Conservation (phyloP, 2,329 filamentous ascomycete genomes). For the Sporothrix inflata region DNA sequence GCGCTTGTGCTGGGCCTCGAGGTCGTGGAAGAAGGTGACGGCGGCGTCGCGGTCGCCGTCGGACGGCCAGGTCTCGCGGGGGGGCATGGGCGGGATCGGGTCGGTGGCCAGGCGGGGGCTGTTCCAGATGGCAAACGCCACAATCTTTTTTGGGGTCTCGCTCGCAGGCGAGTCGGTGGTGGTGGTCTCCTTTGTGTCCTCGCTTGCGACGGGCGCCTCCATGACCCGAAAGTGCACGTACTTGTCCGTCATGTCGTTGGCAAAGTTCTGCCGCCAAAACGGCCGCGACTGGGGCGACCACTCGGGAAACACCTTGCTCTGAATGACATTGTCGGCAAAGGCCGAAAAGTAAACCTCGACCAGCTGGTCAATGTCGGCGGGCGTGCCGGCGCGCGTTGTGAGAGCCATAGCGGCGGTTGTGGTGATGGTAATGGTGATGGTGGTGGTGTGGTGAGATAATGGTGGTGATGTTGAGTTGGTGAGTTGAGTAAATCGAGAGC, state of each 20-base stretch:
- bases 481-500: neutral
- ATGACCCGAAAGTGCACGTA: slow-evolving; percentile 47
- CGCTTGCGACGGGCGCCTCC: slow-evolving; percentile 19
- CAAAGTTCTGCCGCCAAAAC: slow-evolving; percentile 44
- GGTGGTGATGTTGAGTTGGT: neutral
- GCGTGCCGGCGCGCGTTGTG: slow-evolving; percentile 45
- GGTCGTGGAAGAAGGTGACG: slow-evolving; percentile 46
- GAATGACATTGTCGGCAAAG: slow-evolving; percentile 47
- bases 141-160: slow-evolving; percentile 34
- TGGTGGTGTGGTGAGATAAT: neutral
- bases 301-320: slow-evolving; percentile 45
- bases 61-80: slow-evolving; percentile 45
- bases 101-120: slow-evolving; percentile 33
- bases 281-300: slow-evolving; percentile 35
- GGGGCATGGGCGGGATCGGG: slow-evolving; percentile 35
- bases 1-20: slow-evolving; percentile 43
- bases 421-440: neutral
- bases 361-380: slow-evolving; percentile 47
- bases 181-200: too few species aligned
- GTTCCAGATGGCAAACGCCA: slow-evolving; percentile 55
- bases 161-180: too few species aligned
- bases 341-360: slow-evolving; percentile 50
- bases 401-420: slow-evolving; percentile 22
- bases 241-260: slow-evolving; percentile 47
- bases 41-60: slow-evolving; percentile 45